These are phyloP conservation scores for Jacaranda mimosifolia DNA, from an alignment of 257 asterid genomes.

Conservation along the genomic window DNA sequence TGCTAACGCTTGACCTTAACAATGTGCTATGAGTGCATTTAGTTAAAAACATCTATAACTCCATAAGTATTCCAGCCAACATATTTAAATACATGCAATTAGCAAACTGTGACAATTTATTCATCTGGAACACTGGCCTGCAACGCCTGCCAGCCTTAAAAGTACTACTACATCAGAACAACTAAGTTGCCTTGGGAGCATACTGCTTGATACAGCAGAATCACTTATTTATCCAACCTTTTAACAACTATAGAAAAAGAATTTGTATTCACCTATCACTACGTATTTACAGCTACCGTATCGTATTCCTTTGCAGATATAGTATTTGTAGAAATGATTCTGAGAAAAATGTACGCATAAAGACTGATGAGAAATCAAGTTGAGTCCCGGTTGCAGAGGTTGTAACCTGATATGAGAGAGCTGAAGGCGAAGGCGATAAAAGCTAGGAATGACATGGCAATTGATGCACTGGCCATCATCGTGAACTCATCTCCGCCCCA, in stretches of 20 bases:
- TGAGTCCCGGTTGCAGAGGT: slow-evolving; percentile 61
- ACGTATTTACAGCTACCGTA: slow-evolving; percentile 44
- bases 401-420: slow-evolving; percentile 78
- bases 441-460: slow-evolving; percentile 79
- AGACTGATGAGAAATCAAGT: slow-evolving; percentile 38
- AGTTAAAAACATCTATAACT: no score
- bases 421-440: slow-evolving; percentile 76
- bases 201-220: neutral
- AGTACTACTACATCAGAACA: neutral
- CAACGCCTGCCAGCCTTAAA: no score
- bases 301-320: neutral
- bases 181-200: no score
- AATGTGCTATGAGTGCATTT: no score
- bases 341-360: neutral
- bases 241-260: neutral
- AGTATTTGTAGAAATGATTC: neutral
- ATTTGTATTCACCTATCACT: slow-evolving; percentile 31
- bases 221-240: neutral
- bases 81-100: no score
- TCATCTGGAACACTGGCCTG: no score
- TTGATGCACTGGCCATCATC: slow-evolving; percentile 78
- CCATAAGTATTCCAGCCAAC: no score
- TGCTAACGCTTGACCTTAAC: no score
- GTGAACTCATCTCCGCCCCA: slow-evolving; percentile 92
- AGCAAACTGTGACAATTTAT: no score